phyloP scores from a whole-genome alignment of 2,329 filamentous ascomycete genomes.

The Boeremia lycopersici region DNA sequence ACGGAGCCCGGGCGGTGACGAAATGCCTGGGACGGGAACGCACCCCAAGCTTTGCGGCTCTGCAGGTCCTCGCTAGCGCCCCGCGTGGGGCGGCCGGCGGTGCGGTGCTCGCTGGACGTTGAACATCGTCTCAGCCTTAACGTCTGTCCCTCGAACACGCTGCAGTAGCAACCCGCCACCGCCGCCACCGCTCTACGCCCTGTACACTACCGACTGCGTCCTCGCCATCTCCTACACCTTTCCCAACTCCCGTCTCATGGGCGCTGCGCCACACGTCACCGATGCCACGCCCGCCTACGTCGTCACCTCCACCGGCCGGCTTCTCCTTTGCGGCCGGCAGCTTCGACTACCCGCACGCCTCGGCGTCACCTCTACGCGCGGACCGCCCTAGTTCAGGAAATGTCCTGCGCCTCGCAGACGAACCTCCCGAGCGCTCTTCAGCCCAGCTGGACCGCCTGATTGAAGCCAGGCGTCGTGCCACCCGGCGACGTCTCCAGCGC shows the following conservation, averaged over 20 bases:
- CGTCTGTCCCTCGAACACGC: neutral
- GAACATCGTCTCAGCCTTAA: constrained; percentile 1
- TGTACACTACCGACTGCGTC: neutral
- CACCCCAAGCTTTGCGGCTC: constrained; percentile 17
- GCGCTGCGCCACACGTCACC: constrained; percentile 30
- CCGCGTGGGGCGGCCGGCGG: constrained; percentile 8
- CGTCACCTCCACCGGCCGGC: constrained; percentile 35
- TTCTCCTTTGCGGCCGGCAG: constrained; percentile 46
- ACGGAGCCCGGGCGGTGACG: constrained; percentile 12
- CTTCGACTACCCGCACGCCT: constrained; percentile 55
- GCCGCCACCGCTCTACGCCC: neutral
- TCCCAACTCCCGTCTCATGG: constrained; percentile 14
- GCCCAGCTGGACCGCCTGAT: constrained; percentile 16
- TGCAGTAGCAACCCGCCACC: neutral
- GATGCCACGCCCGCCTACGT: constrained; percentile 39
- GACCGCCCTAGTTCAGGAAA: constrained; percentile 13
- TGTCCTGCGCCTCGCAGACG: constrained; percentile 17
- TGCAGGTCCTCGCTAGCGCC: constrained; percentile 5
- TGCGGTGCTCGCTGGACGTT: constrained; percentile 1
- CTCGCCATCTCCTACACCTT: neutral
- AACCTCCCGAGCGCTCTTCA: constrained; percentile 14
- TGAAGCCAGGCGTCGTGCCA: constrained; percentile 14
- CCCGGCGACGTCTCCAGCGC: constrained; percentile 26
- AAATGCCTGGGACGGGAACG: neutral
- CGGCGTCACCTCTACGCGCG: constrained; percentile 29